Conservation (phyloP, 2,329 filamentous ascomycete species). For the Arthrinium puccinioides region DNA sequence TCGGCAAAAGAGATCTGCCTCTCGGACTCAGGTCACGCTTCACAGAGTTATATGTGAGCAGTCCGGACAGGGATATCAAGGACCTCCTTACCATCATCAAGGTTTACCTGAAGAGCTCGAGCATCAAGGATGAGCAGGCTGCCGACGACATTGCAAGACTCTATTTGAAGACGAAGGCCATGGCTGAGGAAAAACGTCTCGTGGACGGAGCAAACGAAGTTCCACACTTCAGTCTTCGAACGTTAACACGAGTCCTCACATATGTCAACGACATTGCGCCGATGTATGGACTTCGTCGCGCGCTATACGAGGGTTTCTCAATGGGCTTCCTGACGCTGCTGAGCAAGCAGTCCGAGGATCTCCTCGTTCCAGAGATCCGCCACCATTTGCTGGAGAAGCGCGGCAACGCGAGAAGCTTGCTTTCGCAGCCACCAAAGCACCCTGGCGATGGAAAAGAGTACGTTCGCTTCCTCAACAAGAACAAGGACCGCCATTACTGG, state of each 20-base stretch:
- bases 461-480: slow-evolving; percentile 66
- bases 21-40: slow-evolving; percentile 85
- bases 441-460: slow-evolving; percentile 72
- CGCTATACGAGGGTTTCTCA: slow-evolving; percentile 89
- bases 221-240: slow-evolving; percentile 93
- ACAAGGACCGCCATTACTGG: slow-evolving; percentile 73
- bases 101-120: slow-evolving; percentile 71
- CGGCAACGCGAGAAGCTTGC: slow-evolving; percentile 61
- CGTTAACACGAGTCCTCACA: slow-evolving; percentile 79
- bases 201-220: slow-evolving; percentile 95
- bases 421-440: slow-evolving; percentile 70
- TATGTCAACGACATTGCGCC: slow-evolving; percentile 83
- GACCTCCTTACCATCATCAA: slow-evolving; percentile 85
- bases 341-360: slow-evolving; percentile 70
- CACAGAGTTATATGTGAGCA: slow-evolving; percentile 90
- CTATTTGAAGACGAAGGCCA: slow-evolving; percentile 78
- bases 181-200: slow-evolving; percentile 74
- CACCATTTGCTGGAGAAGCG: slow-evolving; percentile 70
- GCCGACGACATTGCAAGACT: slow-evolving; percentile 76
- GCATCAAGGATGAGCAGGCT: slow-evolving; percentile 64
- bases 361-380: slow-evolving; percentile 72
- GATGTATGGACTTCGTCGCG: slow-evolving; percentile 75
- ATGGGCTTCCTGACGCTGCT: slow-evolving; percentile 96
- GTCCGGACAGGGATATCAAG: slow-evolving; percentile 78
- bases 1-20: slow-evolving; percentile 90